Percentiles rank a stretch among this genome's conserved stretches.
phyloP scores from a whole-genome alignment of 768 basidiomycete species.

The Rhodotorula graminis region DNA sequence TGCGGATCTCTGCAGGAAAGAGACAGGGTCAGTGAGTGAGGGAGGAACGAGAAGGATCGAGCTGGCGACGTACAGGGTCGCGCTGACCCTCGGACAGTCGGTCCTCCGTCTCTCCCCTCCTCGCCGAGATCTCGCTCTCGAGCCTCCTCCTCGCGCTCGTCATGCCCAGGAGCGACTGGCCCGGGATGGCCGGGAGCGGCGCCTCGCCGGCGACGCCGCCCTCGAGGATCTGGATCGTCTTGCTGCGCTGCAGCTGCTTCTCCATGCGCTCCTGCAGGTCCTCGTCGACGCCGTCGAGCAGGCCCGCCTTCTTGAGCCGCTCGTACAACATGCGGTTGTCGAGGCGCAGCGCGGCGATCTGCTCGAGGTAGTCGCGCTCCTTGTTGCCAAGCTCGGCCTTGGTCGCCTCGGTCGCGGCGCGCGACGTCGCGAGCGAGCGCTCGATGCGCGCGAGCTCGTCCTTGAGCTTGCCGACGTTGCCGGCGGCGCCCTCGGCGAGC shows the following conservation, averaged over 20 bases:
- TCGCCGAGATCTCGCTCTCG: conserved; percentile 22
- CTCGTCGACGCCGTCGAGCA: conserved; percentile 68
- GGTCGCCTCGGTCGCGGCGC: conserved; percentile 59
- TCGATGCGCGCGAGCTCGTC: conserved; percentile 63
- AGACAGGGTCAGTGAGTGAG: no score
- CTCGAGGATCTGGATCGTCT: conserved; percentile 80
- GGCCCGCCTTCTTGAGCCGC: conserved; percentile 76
- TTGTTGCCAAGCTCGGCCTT: conserved; percentile 64
- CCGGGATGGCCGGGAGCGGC: conserved; percentile 35
- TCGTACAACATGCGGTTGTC: conserved; percentile 91
- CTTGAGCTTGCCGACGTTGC: conserved; percentile 77
- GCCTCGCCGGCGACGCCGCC: conserved; percentile 48
- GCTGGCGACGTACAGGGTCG: neutral
- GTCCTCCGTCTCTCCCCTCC: conserved; percentile 41
- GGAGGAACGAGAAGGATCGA: neutral
- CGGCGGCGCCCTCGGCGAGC: conserved; percentile 71
- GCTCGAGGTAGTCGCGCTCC: conserved; percentile 73
- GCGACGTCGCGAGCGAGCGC: conserved; percentile 69
- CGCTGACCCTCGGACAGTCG: conserved; percentile 29
- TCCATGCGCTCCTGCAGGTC: conserved; percentile 72
- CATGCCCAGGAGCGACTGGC: conserved; percentile 32
- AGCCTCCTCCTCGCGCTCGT: conserved; percentile 41
- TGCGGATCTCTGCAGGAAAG: neutral
- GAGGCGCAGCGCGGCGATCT: conserved; percentile 78
- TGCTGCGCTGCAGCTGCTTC: conserved; percentile 72